Base-by-base conservation (phyloP, 495 filamentous ascomycete species). In the Hyaloscypha finlandica region DNA sequence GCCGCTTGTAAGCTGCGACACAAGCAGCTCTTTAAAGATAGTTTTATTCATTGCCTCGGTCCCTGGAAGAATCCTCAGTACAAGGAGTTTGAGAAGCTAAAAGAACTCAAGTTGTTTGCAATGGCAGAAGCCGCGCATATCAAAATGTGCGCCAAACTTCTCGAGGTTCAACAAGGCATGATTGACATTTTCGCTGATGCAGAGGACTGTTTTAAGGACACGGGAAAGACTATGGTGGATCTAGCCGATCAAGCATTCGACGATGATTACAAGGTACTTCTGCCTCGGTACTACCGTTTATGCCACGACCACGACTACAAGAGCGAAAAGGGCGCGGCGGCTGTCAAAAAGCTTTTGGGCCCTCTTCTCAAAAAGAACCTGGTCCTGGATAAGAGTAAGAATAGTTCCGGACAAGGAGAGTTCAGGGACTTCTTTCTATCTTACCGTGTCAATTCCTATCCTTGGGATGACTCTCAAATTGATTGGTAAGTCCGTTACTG, bases 41-140 rank as follows among this genome's bases (percentile, higher is more conserved):
- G 42, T 39, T 39, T 68, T 14, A 68, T 64, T 37, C 54, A 59
- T 39, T 37, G 37, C 2, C 33, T 68, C 3, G 61, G 66, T 29
- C 66, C 66, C 2, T 68, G 53, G 37, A 20, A 20, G 16, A 48
- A 14, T 14, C 42, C 42, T 48, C 2, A 19, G 4, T 48, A 48
- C 16, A 14, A 48, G 11, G 2, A 1, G 35, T 3, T 37, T 12
- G 12, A 37, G 12, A 3, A 37, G 4, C 42, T 48, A 16, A 37
- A 37, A 37, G 42, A 48, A 12, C 42, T 12, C 4, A 48, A 48
- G 9, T 48, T 48, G 16, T 19, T 48, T 48, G 4, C 4, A 12
- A 48, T 48, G 42, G 42, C 42, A 48, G 42, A 48, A 19, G 42
- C 1, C 8, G 42, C 42, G 4, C 6, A 56, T 64, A 11, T 53